Base-by-base conservation (phyloP, 352 stramenopile species). In the Globisporangium rhizosaccharum region DNA sequence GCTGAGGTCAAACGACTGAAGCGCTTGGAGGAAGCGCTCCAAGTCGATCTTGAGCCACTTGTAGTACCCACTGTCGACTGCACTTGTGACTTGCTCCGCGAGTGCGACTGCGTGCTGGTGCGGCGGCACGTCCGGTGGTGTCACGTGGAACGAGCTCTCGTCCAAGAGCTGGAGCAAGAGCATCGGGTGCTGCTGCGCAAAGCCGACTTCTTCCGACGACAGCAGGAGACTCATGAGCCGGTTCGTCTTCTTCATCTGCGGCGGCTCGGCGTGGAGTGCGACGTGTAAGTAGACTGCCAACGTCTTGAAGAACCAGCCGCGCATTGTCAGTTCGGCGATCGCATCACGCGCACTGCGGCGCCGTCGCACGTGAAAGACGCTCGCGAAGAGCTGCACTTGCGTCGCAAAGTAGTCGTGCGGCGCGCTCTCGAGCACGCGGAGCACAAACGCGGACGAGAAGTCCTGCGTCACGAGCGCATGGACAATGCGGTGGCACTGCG, bases 11-110 rank as follows among this genome's bases (percentile, higher is more conserved):
- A 82, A 58, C 18, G 73, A 67, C 60, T 93, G 79, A 26, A 93
- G 62, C 9, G 62, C 70, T 46, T 81, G 70, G 39, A 77, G 88
- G 20, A 90, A 93, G 14, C 68, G 72, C 61, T 93, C 80, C 37
- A 93, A 58, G 49, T 93, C 79, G 56, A 93, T 88, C 53, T 82
- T 76, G 28, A 91, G 68, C 83, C 83, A 93, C 64, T 88, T 90
- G 72, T 89, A 93, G 51, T 76, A 87, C 4, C 76, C 81, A 44
- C 77, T 68, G 42, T 85, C 77, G 23, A 91, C 70, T 1, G 75
- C 66, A 23, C 60, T 42, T 7, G 81, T 89, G 17, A 72, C 72
- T 56, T 89, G 73, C 61, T 93, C 79, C 30, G 83, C 83, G 17
- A 93, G 57, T 2, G 75, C 70, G 26, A 90, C 75, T 8, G 85